Evolutionary conservation across 306 rosid species (phyloP).

Genomic region (Malus orientalis): DNA sequence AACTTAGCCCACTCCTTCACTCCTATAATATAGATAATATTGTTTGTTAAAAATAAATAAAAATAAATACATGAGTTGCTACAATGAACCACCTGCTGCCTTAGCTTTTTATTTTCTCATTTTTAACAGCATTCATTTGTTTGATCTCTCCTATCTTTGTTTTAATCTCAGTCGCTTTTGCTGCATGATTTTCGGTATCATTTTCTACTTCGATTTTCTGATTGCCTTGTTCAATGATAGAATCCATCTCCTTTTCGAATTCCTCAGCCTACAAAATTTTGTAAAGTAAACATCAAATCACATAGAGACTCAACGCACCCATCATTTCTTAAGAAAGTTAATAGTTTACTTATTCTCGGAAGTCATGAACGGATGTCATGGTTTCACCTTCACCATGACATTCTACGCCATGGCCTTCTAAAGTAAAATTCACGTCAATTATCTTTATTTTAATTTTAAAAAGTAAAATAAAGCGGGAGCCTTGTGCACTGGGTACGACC

Average conservation of each 20-base stretch:
- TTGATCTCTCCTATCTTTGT: background rate
- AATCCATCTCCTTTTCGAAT: slow-evolving; percentile 22
- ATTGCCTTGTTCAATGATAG: slow-evolving; percentile 10
- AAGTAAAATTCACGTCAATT: background rate
- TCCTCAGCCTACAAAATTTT: slow-evolving; percentile 34
- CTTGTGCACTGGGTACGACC: too few species aligned
- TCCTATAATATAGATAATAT: too few species aligned
- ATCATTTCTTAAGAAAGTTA: too few species aligned
- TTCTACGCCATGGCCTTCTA: background rate
- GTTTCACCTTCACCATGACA: background rate
- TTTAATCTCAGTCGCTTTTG: background rate
- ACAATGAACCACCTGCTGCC: background rate
- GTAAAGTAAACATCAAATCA: background rate
- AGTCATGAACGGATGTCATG: background rate
- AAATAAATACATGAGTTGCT: background rate
- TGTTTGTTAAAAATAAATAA: background rate
- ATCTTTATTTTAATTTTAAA: too few species aligned
- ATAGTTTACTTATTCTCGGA: background rate
- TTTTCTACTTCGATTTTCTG: background rate
- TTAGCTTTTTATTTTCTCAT: background rate
- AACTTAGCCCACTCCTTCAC: too few species aligned
- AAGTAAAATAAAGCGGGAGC: too few species aligned
- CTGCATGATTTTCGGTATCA: background rate
- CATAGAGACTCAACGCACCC: too few species aligned
- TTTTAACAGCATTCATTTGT: background rate